Conservation (phyloP, 352 stramenopile species). For the Globisporangium paddicum region DNA sequence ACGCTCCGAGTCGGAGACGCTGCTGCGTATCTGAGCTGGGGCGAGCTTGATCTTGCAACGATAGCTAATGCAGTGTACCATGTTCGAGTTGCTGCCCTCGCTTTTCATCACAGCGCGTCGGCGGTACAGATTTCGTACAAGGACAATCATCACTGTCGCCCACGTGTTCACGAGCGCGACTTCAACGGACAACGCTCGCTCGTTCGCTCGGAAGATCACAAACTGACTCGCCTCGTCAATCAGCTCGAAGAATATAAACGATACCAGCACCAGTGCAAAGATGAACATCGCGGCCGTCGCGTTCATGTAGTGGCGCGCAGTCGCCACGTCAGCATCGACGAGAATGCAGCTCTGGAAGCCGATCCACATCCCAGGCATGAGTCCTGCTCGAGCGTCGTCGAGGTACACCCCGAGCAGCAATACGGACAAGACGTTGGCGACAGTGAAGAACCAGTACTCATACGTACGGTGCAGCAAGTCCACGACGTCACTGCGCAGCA, state of each 20-base stretch:
- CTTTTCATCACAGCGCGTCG: background rate
- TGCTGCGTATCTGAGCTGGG: background rate
- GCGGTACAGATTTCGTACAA: background rate
- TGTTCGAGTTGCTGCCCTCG: background rate
- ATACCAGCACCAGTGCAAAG: background rate
- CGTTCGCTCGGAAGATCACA: background rate
- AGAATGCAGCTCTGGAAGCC: slow-evolving; percentile 3
- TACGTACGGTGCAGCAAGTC: background rate
- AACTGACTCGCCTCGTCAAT: background rate
- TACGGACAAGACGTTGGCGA: background rate
- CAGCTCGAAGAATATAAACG: background rate
- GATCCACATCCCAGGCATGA: slow-evolving; percentile 1
- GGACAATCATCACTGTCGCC: background rate
- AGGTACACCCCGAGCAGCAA: background rate
- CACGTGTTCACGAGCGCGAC: background rate
- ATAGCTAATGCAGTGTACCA: slow-evolving; percentile 3
- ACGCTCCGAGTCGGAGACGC: background rate
- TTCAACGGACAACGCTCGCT: background rate
- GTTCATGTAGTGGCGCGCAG: background rate
- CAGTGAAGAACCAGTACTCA: slow-evolving; percentile 2
- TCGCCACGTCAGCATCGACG: background rate
- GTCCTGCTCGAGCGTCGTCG: background rate
- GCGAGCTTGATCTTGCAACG: background rate
- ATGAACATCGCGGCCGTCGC: background rate
- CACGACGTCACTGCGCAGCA: background rate